Conservation (phyloP, 2,329 filamentous ascomycete genomes). For the Colletotrichum lindemuthianum region DNA sequence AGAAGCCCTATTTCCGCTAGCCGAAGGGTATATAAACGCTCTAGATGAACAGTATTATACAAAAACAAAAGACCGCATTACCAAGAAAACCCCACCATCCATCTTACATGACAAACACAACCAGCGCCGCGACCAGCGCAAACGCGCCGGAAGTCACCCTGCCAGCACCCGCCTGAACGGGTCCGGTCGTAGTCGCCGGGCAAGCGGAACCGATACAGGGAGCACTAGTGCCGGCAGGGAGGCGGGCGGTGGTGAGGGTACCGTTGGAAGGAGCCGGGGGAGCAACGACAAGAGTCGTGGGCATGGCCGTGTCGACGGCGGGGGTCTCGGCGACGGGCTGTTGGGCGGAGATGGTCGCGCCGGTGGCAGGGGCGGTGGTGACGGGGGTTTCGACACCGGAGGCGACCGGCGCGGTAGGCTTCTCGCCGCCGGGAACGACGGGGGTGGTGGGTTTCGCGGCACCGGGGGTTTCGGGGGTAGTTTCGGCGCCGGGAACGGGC, state of each 20-base stretch:
- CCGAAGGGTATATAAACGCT: too few species aligned
- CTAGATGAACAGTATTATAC: too few species aligned
- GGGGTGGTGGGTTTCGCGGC: constrained; percentile 12
- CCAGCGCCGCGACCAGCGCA: constrained; percentile 18
- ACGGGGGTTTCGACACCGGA: constrained; percentile 45
- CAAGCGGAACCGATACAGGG: constrained; percentile 27
- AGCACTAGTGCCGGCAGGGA: constrained; percentile 19
- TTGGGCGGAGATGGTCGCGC: constrained; percentile 10
- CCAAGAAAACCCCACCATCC: background rate
- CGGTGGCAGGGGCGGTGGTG: constrained; percentile 27
- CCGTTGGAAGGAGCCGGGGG: constrained; percentile 26
- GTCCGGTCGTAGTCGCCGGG: constrained; percentile 29
- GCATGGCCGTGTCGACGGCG: constrained; percentile 3
- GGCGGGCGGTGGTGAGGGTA: constrained; percentile 14
- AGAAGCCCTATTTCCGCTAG: too few species aligned
- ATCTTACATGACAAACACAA: constrained; percentile 8
- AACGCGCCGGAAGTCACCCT: constrained; percentile 16
- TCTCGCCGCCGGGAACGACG: constrained; percentile 13
- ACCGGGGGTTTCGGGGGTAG: constrained; percentile 19
- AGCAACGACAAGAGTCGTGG: constrained; percentile 26
- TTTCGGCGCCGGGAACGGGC: constrained; percentile 13
- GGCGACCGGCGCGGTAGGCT: constrained; percentile 35
- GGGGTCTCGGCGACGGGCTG: constrained; percentile 16
- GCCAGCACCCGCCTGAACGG: constrained; percentile 23
- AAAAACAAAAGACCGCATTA: too few species aligned